These are phyloP conservation scores for Globisporangium acanthophoron DNA, from an alignment of 352 stramenopile species.

Conservation along the genomic window DNA sequence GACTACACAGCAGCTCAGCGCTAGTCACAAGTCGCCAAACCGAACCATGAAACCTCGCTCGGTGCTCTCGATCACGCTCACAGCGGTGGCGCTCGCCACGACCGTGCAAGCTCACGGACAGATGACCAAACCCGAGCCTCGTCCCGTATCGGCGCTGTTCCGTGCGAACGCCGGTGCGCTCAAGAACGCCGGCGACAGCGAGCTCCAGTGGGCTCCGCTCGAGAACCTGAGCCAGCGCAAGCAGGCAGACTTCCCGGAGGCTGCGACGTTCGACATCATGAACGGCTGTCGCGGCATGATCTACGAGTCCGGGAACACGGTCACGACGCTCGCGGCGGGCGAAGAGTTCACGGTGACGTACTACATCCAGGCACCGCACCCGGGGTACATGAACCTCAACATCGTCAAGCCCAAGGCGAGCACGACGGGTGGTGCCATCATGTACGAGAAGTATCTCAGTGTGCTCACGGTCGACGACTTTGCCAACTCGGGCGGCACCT, in stretches of 20 bases:
- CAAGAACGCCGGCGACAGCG: constrained; percentile 39
- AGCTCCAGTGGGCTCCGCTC: constrained; percentile 46
- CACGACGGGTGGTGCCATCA: constrained; percentile 36
- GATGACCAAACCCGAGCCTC: constrained; percentile 16
- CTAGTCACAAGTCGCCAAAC: too few species aligned
- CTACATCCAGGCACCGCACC: constrained; percentile 51
- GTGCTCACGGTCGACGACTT: constrained; percentile 41
- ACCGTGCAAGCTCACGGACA: constrained; percentile 16
- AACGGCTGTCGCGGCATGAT: constrained; percentile 57
- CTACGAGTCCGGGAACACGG: constrained; percentile 36
- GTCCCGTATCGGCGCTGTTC: constrained; percentile 27
- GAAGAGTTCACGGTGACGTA: constrained; percentile 42
- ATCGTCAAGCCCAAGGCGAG: constrained; percentile 39
- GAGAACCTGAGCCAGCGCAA: constrained; percentile 47
- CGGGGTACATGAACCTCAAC: constrained; percentile 41
- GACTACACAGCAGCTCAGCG: too few species aligned
- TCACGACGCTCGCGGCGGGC: constrained; percentile 36
- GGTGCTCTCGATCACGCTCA: too few species aligned
- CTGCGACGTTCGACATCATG: constrained; percentile 45
- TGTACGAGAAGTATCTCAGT: constrained; percentile 26
- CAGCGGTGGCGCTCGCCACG: neutral
- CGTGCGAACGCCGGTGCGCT: constrained; percentile 30
- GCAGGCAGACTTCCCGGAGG: constrained; percentile 33
- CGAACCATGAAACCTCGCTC: too few species aligned
- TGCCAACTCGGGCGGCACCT: constrained; percentile 23